Percentiles rank a stretch among this genome's conserved stretches.
phyloP scores from a whole-genome alignment of 768 basidiomycete species.

The Lentinula aciculospora region DNA sequence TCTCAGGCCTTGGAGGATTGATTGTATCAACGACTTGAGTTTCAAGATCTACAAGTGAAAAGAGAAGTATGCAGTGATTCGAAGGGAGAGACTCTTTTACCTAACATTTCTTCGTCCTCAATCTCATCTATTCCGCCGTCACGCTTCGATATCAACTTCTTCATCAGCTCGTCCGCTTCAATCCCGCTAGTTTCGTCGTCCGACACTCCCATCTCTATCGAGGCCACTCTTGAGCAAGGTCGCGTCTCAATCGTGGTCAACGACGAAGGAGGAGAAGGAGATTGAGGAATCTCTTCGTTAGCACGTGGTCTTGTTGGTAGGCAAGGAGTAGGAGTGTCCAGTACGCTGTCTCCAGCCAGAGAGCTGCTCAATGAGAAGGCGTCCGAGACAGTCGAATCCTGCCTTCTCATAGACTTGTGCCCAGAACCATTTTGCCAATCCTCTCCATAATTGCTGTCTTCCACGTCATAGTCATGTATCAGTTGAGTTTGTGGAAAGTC shows the following conservation, averaged over 20 bases:
- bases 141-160: slow-evolving; percentile 19
- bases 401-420: not conserved
- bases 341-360: not conserved
- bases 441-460: not conserved
- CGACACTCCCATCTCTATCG: not conserved
- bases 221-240: not conserved
- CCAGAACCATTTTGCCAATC: not conserved
- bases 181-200: not conserved
- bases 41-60: slow-evolving; percentile 30
- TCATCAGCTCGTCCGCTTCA: slow-evolving; percentile 11
- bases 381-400: not conserved
- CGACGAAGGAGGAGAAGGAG: not conserved
- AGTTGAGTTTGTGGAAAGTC: not conserved
- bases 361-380: not conserved
- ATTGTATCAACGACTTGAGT: slow-evolving; percentile 24
- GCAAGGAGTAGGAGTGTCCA: not conserved
- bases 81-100: slow-evolving; percentile 19
- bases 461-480: not conserved
- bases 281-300: not conserved
- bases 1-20: not conserved
- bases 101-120: slow-evolving; percentile 44
- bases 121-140: slow-evolving; percentile 1
- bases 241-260: not conserved
- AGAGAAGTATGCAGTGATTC: not conserved
- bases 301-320: not conserved